Conservation (phyloP, 345 rosid species). For the Citrus trifoliata region DNA sequence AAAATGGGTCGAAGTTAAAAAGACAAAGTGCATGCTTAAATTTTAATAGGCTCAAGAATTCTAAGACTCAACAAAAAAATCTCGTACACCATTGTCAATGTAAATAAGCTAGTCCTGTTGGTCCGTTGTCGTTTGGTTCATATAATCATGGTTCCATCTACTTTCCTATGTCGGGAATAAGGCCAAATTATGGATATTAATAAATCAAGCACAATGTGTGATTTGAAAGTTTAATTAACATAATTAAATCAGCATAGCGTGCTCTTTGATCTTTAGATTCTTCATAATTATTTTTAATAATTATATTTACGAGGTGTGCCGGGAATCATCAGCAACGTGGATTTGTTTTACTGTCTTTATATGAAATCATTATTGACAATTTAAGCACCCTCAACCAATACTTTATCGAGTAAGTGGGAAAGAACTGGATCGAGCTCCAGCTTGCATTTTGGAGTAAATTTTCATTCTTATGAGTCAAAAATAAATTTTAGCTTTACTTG, state of each 20-base stretch:
- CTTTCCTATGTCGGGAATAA: not conserved
- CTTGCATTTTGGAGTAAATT: not conserved
- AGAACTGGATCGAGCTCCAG: constrained; percentile 1
- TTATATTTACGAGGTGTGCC: not conserved
- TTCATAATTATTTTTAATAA: not conserved
- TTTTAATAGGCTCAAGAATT: constrained; percentile 21
- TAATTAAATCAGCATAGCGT: not conserved
- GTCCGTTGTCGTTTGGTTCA: constrained; percentile 1
- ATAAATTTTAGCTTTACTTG: too few species aligned
- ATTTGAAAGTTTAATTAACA: not conserved
- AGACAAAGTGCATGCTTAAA: not conserved
- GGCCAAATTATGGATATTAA: not conserved
- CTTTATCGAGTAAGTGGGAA: not conserved
- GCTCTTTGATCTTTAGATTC: not conserved
- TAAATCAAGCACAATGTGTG: not conserved
- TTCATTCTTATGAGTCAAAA: not conserved
- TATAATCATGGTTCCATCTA: not conserved
- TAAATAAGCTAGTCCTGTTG: not conserved
- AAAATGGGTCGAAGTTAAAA: not conserved
- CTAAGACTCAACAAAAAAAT: not conserved
- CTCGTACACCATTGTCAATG: not conserved
- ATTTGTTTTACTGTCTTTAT: constrained; percentile 2
- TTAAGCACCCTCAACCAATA: too few species aligned
- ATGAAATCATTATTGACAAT: not conserved
- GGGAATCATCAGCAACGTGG: constrained; percentile 18